Percentiles rank a stretch among this genome's conserved stretches.
These are phyloP conservation scores for Diplocarpon rosae DNA, from an alignment of 2,329 filamentous ascomycete genomes.

Conservation along the genomic window DNA sequence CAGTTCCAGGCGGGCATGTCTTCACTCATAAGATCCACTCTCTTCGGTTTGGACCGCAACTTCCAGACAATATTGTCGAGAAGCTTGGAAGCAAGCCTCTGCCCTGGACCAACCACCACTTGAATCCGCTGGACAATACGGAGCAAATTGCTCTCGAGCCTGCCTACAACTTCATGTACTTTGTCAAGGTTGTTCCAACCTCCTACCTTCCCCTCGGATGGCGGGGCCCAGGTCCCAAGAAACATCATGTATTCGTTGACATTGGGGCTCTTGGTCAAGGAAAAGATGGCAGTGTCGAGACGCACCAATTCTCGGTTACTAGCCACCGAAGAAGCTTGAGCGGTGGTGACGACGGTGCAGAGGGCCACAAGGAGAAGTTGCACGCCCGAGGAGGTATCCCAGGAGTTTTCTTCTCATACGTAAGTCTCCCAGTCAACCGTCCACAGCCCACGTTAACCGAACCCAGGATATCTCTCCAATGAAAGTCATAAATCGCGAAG, in stretches of 20 bases:
- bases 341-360: constrained; percentile 73
- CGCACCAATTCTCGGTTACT: constrained; percentile 96
- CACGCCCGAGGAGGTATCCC: constrained; percentile 89
- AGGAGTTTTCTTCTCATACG: constrained; percentile 96
- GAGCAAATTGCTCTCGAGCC: constrained; percentile 68
- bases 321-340: constrained; percentile 83
- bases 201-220: constrained; percentile 89
- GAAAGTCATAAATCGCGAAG: constrained; percentile 98
- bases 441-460: constrained; percentile 16
- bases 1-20: constrained; percentile 60
- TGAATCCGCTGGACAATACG: constrained; percentile 80
- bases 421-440: constrained; percentile 37
- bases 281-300: constrained; percentile 75
- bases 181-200: constrained; percentile 94
- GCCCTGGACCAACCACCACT: constrained; percentile 78
- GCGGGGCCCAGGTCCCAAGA: constrained; percentile 38
- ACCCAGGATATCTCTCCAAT: constrained; percentile 89
- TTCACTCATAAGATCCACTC: constrained; percentile 85
- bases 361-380: constrained; percentile 84
- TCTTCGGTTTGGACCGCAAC: constrained; percentile 83
- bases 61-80: constrained; percentile 59
- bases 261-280: constrained; percentile 59
- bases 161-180: constrained; percentile 97
- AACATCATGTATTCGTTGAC: constrained; percentile 39
- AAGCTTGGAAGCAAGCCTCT: constrained; percentile 45